Evolutionary conservation across 495 filamentous ascomycete genomes (phyloP), one percentile per base, ranked within the genome.

Genomic region (Hypoxylon cercidicola): DNA sequence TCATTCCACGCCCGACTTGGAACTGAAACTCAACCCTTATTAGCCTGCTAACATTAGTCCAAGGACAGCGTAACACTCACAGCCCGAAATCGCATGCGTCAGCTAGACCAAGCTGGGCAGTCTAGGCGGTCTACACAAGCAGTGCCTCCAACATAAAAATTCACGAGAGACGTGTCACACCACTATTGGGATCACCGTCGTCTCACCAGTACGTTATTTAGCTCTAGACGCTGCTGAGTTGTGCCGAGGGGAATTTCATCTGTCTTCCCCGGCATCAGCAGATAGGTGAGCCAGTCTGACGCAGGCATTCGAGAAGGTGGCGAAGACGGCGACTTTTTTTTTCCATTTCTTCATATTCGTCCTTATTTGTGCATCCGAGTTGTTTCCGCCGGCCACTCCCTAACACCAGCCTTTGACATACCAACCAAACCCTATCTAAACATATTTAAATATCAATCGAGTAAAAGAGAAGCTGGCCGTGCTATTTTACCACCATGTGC

Each of bases 401-500:
- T 28, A 28, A 28, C 25, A 3, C 25, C 39, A 20, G 48, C 37
- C 52, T 30, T 51, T 16, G 35, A 8, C 1, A 45, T n/a, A 18
- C 25, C 4, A 18, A 32, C n/a, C 46, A 12, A 54, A 47, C 11
- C 32, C 11, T 16, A 41, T 23, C 18, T 53, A 7, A 28, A 32
- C 47, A 28, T 53, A 49, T 49, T 23, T n/a, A 15, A 37, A 50
- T 28, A 49, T 19, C 10, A 15, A 48, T 20, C 13, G 13, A 12
- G 13, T 25, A 52, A 41, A 58, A 16, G 4, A 41, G 16, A 62
- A 1, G 40, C 41, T 47, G 25, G 19, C 35, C 10, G 7, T 16
- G 12, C 16, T n/a, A 15, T 32, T n/a, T 30, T 37, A 28, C 25
- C 65, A 83, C 32, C 21, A 99, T 98, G 95, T 99, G 96, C 75